A percentile compares a stretch with the other conserved stretches of the same genome.
Evolutionary conservation across 805 yeast genomes (phyloP).

Genomic region (Ogataea allantospora): DNA sequence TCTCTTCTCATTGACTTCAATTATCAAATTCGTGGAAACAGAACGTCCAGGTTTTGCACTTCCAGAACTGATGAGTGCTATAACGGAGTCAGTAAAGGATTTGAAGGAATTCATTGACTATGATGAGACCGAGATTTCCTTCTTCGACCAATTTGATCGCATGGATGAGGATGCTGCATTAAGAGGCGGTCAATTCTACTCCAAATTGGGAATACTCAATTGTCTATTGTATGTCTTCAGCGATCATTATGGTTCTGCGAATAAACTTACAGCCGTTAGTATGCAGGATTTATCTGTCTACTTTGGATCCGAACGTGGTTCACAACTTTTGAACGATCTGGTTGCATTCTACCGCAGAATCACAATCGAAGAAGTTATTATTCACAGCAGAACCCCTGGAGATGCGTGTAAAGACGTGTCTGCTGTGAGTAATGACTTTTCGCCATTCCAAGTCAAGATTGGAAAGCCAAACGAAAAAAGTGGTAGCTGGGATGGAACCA

Average conservation of each 20-base stretch:
- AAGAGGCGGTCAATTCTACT: constrained; percentile 35
- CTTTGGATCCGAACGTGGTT: constrained; percentile 43
- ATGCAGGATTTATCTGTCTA: constrained; percentile 39
- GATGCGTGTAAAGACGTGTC: constrained; percentile 42
- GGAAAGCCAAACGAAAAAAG: constrained; percentile 39
- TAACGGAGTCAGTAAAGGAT: constrained; percentile 16
- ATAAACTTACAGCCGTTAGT: constrained; percentile 46
- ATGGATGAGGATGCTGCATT: constrained; percentile 21
- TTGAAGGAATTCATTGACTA: constrained; percentile 30
- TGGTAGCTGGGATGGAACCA: constrained; percentile 42
- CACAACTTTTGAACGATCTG: constrained; percentile 40
- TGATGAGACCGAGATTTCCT: constrained; percentile 34
- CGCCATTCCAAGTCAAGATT: constrained; percentile 43
- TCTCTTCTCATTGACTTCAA: constrained; percentile 49
- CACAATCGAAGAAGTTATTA: constrained; percentile 54
- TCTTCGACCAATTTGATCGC: constrained; percentile 35
- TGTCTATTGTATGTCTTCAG: constrained; percentile 51
- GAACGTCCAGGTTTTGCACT: constrained; percentile 50
- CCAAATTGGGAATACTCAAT: constrained; percentile 38
- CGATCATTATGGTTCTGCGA: constrained; percentile 55
- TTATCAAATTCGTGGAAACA: constrained; percentile 56
- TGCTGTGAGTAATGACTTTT: constrained; percentile 33
- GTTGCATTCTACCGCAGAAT: constrained; percentile 49
- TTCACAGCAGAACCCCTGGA: constrained; percentile 49
- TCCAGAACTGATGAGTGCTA: constrained; percentile 18